Base-by-base conservation (phyloP, 2,329 filamentous ascomycete genomes). In the Fusarium setosum region DNA sequence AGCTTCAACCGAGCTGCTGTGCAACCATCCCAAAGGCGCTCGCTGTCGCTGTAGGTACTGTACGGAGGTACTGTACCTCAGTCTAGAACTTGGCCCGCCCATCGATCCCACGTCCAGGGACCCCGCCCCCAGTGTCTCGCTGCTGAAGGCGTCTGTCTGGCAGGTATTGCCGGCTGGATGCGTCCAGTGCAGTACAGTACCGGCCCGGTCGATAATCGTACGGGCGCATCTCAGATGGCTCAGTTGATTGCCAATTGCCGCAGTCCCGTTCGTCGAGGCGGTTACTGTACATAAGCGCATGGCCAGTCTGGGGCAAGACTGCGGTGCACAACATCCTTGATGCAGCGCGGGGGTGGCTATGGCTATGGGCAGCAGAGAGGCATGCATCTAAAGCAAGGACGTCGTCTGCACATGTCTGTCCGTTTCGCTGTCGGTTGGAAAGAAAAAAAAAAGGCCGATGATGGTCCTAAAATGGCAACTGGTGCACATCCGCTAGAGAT, bases 141-240 rank as follows among this genome's bases (percentile, higher is more conserved):
- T 47, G 40, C 53, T 11, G 26, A n/a, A 47, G 35, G 26, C n/a
- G n/a, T n/a, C n/a, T n/a, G 18, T 45, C 50, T 29, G 18, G 41
- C 37, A 40, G 34, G 17, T 56, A 35, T 32, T 50, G 40, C 52
- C 51, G 56, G 31, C 6, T 11, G 21, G 55, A 61, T 59, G 64
- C 60, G 52, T 29, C 12, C n/a, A n/a, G 26, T 29, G 12, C 26
- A 29, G 26, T n/a, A n/a, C n/a, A 29, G 26, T 59, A 50, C 48
- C 65, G 56, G 65, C 20, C 65, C 52, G 65, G 60, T 15, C 24
- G 8, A 42, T 29, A 26, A 34, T 53, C 38, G 50, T 54, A 34
- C 29, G 38, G 32, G 38, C 29, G 20, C 26, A 26, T 29, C 38
- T 34, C 31, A 35, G 31, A 45, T 23, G 26, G 20, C 38, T 37